Evolutionary conservation across 2,329 filamentous ascomycete species (phyloP), one percentile per base, ranked within the genome.

Genomic region (Aspergillus amoenus): DNA sequence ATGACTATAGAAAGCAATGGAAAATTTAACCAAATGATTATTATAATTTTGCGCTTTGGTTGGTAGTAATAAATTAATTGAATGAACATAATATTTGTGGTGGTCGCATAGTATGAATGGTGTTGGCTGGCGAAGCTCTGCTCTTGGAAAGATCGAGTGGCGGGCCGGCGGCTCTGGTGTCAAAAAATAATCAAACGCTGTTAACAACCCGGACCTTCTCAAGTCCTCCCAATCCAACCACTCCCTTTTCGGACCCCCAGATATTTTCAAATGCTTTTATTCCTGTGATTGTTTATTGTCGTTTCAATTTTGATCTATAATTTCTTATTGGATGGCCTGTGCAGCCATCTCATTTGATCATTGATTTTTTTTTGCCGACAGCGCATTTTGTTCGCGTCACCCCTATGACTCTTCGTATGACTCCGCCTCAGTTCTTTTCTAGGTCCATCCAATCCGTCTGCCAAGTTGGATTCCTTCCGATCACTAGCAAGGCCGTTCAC

Each of bases 391-490:
- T 21, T 51, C 18, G 9, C 18, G 27, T 57, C 41, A 41, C 39
- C 49, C 52, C 18, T 34, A 49, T 53, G 52, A 44, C 30, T 41
- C 49, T 32, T 55, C 45, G 18, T 34, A 49, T 53, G 52, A 44
- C 30, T 41, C 49, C 30, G 18, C 32, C 4, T 42, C 51, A 51
- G 21, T 8, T 46, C 24, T 37, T 22, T 6, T 21, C 45, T 24
- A 21, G 52, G 12, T 18, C 30, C 32, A 46, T 48, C 34, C 40
- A 11, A 6, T 17, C 43, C 24, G 37, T 17, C 62, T 66, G 67
- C 58, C 72, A 74, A 66, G 56, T 74, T 75, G 73, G 73, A 72
- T 73, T 73, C 67, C 61, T 55, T 69, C 62, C 61, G 57, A 42
- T 60, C 64, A 56, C 60, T 66, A 66, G 66, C 68, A 65, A 66